Conservation (phyloP, 1,284 basidiomycete genomes). For the Inonotus obliquus region DNA sequence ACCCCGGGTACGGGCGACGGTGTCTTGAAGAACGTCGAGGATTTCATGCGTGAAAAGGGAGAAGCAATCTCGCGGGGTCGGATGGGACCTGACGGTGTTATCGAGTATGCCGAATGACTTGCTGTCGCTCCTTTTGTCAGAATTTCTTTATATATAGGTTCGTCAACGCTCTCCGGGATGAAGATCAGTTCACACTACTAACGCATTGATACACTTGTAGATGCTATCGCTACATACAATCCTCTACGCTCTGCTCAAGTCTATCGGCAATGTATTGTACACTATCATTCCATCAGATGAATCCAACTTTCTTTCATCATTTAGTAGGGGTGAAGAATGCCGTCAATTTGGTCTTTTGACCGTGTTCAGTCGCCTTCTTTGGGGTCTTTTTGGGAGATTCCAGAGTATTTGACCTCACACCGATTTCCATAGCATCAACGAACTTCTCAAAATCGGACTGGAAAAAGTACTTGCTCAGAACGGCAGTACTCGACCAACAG, state of each 20-base stretch:
- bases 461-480: not conserved
- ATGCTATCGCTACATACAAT: not conserved
- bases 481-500: not conserved
- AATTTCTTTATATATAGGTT: not conserved
- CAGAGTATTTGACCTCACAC: conserved; percentile 10
- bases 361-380: conserved; percentile 6
- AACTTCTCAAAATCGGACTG: conserved; percentile 16
- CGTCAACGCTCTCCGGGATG: not conserved
- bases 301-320: not conserved
- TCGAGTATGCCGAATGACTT: conserved; percentile 28
- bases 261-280: not conserved
- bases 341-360: conserved; percentile 17
- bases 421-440: conserved; percentile 16
- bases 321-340: conserved; percentile 1
- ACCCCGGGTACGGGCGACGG: conserved; percentile 60
- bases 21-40: conserved; percentile 74
- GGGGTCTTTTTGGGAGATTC: not conserved
- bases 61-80: conserved; percentile 66
- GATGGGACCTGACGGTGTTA: conserved; percentile 41
- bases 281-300: not conserved
- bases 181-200: not conserved
- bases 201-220: not conserved
- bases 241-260: not conserved
- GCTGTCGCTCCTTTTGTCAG: not conserved
- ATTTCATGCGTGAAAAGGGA: conserved; percentile 72